phyloP scores from a whole-genome alignment of 257 asterid genomes.

The Petunia secreta region DNA sequence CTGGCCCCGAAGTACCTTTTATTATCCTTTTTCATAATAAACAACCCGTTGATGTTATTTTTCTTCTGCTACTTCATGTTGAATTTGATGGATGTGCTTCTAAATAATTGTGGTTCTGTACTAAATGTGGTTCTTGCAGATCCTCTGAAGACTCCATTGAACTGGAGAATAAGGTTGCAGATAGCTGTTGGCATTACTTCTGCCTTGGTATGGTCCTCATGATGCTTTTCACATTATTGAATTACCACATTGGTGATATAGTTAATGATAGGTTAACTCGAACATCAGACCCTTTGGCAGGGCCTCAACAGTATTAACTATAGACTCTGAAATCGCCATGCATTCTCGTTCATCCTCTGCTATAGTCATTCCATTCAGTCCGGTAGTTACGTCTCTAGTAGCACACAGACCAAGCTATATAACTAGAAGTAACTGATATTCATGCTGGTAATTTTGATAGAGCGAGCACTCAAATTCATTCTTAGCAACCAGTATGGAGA shows the following conservation, averaged over 20 bases:
- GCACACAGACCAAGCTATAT: not conserved
- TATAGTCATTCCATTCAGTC: not conserved
- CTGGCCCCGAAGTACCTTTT: too few relatives aligned
- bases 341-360: not conserved
- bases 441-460: not conserved
- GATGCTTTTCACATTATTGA: not conserved
- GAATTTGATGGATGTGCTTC: not conserved
- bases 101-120: too few relatives aligned
- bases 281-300: not conserved
- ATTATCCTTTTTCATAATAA: too few relatives aligned
- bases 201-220: conserved; percentile 68
- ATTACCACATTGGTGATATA: not conserved
- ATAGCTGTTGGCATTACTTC: conserved; percentile 80
- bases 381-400: not conserved
- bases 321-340: not conserved
- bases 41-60: too few relatives aligned
- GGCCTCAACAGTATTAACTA: not conserved
- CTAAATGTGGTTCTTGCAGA: conserved; percentile 45
- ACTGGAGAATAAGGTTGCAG: conserved; percentile 85
- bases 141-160: conserved; percentile 89
- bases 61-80: not conserved
- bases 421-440: not conserved
- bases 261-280: not conserved
- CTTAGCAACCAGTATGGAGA: not conserved
- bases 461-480: not conserved